Base-by-base conservation (phyloP, 2,329 filamentous ascomycete genomes). In the Curvularia spicifera region DNA sequence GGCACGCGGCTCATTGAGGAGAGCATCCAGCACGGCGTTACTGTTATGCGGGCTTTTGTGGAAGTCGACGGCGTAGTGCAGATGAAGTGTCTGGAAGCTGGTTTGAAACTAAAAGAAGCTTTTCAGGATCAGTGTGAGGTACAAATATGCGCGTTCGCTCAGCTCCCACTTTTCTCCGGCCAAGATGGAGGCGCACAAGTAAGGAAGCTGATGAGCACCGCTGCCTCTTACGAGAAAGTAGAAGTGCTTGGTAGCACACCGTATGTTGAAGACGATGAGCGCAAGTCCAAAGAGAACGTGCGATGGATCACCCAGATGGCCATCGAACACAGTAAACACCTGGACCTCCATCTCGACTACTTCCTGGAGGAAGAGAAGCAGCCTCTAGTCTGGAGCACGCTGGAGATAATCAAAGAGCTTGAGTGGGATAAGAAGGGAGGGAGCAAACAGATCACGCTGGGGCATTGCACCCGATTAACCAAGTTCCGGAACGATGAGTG, bases 281-380 rank as follows among this genome's bases (percentile, higher is more conserved):
- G 76, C 9, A 80, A 80, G 6, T 80, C 82, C 58, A 78, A 82
- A 51, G 69, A 72, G 48, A 91, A 91, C 66, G 84, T 90, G 18
- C 78, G 83, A 18, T 91, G 86, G 85, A 85, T 89, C 15, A 78
- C 89, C 39, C 76, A 80, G 1, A 78, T 81, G 24, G 86, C 87
- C 1, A 69, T 87, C 37, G 60, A 76, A 22, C 69, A 80, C 39
- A 69, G 73, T 1, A 80, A 87, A 50, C 85, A 89, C 70, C 74
- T 91, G 5, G 89, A 91, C 67, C 86, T 91, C 45, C 89, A 91
- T 70, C 80, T 91, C 5, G 89, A 91, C 72, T 91, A 91, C 71
- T 87, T 87, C 56, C 77, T 91, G 2, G 82, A 87, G 51, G 58
- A 75, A 2, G 65, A 69, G 1, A 80, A 75, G 45, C 79, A 83